phyloP scores from a whole-genome alignment of 2,329 filamentous ascomycete species.

The Fusarium mundagurra region DNA sequence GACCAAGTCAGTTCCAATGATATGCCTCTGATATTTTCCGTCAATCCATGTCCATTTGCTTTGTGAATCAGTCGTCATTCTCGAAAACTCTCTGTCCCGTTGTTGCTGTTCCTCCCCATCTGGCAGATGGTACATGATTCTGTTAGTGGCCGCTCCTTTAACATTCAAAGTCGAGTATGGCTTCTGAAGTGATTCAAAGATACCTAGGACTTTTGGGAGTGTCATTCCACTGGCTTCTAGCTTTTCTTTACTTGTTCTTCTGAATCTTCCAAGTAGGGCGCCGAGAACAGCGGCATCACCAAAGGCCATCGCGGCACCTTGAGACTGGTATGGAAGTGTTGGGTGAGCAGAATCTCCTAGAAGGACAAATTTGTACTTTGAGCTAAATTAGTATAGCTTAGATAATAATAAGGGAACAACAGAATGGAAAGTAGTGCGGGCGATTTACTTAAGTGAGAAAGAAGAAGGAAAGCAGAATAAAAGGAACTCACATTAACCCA shows the following conservation, averaged over 20 bases:
- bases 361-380: background rate
- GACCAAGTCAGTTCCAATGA: too few relatives aligned
- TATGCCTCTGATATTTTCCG: too few relatives aligned
- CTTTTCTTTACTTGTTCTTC: background rate
- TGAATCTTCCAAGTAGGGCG: background rate
- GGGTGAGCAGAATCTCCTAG: background rate
- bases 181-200: background rate
- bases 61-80: too few relatives aligned
- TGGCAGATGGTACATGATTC: background rate
- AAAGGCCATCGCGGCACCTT: background rate
- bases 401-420: background rate
- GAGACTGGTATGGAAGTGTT: background rate
- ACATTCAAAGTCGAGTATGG: background rate
- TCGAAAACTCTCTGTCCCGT: too few relatives aligned
- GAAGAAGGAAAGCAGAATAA: too few relatives aligned
- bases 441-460: too few relatives aligned
- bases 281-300: background rate
- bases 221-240: too few relatives aligned
- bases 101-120: background rate
- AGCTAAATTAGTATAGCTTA: background rate
- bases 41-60: too few relatives aligned
- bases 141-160: background rate
- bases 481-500: background rate
- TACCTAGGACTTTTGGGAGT: background rate
- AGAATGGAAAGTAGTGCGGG: too few relatives aligned